Conservation (phyloP, 1,284 basidiomycete species). For the Trametes versicolor region DNA sequence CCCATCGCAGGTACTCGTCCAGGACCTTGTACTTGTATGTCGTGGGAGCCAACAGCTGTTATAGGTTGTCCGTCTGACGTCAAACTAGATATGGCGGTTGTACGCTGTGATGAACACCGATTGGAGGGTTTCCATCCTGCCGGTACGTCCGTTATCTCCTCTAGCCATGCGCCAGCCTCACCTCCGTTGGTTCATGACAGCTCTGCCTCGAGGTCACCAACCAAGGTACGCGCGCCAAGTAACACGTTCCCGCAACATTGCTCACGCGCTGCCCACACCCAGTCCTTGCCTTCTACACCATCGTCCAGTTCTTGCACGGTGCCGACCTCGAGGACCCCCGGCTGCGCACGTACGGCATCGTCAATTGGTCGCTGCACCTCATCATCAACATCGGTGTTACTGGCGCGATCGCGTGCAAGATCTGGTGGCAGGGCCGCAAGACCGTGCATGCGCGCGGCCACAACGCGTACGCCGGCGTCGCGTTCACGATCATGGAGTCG, state of each 20-base stretch:
- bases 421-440: conserved; percentile 23
- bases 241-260: no score
- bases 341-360: conserved; percentile 13
- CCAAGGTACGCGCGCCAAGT: background rate
- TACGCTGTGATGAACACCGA: conserved; percentile 11
- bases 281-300: conserved; percentile 7
- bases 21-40: conserved; percentile 11
- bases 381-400: conserved; percentile 21
- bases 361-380: conserved; percentile 18
- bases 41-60: background rate
- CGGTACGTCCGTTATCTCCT: background rate
- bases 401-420: conserved; percentile 15
- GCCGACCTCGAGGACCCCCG: conserved; percentile 11
- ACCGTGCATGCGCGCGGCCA: conserved; percentile 14
- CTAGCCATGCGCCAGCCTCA: background rate
- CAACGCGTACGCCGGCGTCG: conserved; percentile 22
- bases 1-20: background rate
- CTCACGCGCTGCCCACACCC: no score
- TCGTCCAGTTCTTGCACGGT: conserved; percentile 10
- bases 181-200: background rate
- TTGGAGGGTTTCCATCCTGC: conserved; percentile 15
- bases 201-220: conserved; percentile 12
- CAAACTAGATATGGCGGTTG: conserved; percentile 9
- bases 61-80: background rate
- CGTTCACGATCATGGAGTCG: conserved; percentile 23